phyloP scores from a whole-genome alignment of 805 yeast species.

The Suhomyces pyralidae region DNA sequence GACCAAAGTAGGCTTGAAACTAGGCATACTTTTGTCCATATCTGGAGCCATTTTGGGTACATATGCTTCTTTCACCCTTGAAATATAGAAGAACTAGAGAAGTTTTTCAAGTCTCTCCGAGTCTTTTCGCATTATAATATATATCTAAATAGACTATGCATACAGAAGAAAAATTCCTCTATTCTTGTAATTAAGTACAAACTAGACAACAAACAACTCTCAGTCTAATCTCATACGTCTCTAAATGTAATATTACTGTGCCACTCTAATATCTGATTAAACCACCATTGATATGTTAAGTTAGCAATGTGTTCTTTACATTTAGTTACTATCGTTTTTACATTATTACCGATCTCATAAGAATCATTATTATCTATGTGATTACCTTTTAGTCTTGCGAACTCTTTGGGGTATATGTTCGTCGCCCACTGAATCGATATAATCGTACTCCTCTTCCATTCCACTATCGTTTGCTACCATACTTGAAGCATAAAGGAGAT shows the following conservation, averaged over 20 bases:
- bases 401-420: neutral
- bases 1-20: slow-evolving; percentile 39
- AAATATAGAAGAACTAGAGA: slow-evolving; percentile 1
- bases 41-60: slow-evolving; percentile 59
- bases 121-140: neutral
- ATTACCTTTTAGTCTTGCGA: neutral
- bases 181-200: too few relatives aligned
- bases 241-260: too few relatives aligned
- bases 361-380: neutral
- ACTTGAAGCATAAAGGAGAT: slow-evolving; percentile 43
- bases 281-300: neutral
- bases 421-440: neutral
- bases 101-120: neutral
- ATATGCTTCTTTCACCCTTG: slow-evolving; percentile 33
- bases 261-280: neutral
- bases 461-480: slow-evolving; percentile 19
- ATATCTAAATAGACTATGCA: neutral
- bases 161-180: neutral
- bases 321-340: neutral
- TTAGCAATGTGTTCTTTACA: too few relatives aligned
- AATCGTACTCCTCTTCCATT: slow-evolving; percentile 9
- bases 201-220: too few relatives aligned
- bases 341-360: neutral
- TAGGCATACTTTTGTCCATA: slow-evolving; percentile 45
- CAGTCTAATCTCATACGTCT: too few relatives aligned